phyloP scores from a whole-genome alignment of 306 rosid species.

The Pyrus bretschneideri region DNA sequence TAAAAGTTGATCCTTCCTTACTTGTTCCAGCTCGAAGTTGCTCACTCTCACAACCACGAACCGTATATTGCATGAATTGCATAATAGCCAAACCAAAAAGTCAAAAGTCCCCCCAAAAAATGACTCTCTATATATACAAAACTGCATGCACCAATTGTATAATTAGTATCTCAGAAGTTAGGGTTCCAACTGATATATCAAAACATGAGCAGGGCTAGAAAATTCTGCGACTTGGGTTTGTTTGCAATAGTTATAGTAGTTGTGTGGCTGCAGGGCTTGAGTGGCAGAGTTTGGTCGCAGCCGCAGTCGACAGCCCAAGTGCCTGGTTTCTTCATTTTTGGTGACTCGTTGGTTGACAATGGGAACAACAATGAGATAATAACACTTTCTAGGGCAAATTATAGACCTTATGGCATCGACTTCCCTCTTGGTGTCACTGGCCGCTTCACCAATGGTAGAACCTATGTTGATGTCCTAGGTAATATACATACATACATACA shows the following conservation, averaged over 20 bases:
- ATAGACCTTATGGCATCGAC: constrained; percentile 81
- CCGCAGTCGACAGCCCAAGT: constrained; percentile 37
- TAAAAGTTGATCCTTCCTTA: background rate
- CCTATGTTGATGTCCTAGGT: constrained; percentile 87
- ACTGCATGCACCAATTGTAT: background rate
- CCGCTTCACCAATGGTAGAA: constrained; percentile 90
- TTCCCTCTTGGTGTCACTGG: constrained; percentile 81
- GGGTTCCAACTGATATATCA: background rate
- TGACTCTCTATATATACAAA: constrained; percentile 12
- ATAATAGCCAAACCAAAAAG: background rate
- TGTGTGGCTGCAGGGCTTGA: constrained; percentile 28
- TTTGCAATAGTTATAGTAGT: background rate
- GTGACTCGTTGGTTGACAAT: constrained; percentile 91
- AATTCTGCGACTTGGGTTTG: constrained; percentile 8
- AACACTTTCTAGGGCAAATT: constrained; percentile 82
- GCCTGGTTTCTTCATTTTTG: constrained; percentile 86
- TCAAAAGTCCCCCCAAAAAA: background rate
- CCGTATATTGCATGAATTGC: background rate
- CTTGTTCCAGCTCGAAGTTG: background rate
- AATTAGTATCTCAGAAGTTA: background rate
- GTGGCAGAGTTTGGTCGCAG: constrained; percentile 41
- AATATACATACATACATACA: background rate
- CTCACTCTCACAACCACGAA: background rate
- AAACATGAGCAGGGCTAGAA: constrained; percentile 1
- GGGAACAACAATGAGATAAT: constrained; percentile 69